Percentiles rank a stretch among this genome's conserved stretches.
Evolutionary conservation across 768 basidiomycete genomes (phyloP).

Genomic region (Mycena belliarum): DNA sequence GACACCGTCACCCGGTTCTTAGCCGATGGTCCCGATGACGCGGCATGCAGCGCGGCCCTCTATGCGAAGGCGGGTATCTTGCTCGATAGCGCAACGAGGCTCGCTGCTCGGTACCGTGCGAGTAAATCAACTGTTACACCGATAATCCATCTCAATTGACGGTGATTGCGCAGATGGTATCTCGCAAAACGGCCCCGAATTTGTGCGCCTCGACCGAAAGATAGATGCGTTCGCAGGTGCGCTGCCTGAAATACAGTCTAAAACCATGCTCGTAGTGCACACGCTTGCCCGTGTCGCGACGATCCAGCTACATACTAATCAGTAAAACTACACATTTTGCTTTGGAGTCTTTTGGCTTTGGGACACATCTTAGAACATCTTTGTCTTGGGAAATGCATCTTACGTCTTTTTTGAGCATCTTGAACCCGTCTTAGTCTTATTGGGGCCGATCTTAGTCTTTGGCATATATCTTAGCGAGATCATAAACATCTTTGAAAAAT

Average conservation of each 20-base stretch:
- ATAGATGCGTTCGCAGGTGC: slow-evolving; percentile 4
- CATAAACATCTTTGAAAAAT: no score
- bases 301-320: slow-evolving; percentile 31
- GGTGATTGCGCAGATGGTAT: not conserved
- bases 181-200: slow-evolving; percentile 21
- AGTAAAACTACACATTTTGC: no score
- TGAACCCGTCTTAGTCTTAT: no score
- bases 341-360: no score
- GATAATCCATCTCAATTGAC: no score
- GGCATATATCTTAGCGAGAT: no score
- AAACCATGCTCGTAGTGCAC: slow-evolving; percentile 25
- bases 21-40: not conserved
- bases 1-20: slow-evolving; percentile 14
- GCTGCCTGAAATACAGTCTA: slow-evolving; percentile 9
- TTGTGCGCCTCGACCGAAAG: slow-evolving; percentile 25
- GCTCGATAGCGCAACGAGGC: slow-evolving; percentile 23
- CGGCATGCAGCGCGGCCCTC: not conserved
- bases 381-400: no score
- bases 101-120: not conserved
- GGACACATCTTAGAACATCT: no score
- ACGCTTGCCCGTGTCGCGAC: slow-evolving; percentile 28
- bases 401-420: no score
- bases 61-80: slow-evolving; percentile 21
- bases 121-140: not conserved
- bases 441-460: no score